Evolutionary conservation across 306 rosid genomes (phyloP).

Genomic region (Luffa acutangula): DNA sequence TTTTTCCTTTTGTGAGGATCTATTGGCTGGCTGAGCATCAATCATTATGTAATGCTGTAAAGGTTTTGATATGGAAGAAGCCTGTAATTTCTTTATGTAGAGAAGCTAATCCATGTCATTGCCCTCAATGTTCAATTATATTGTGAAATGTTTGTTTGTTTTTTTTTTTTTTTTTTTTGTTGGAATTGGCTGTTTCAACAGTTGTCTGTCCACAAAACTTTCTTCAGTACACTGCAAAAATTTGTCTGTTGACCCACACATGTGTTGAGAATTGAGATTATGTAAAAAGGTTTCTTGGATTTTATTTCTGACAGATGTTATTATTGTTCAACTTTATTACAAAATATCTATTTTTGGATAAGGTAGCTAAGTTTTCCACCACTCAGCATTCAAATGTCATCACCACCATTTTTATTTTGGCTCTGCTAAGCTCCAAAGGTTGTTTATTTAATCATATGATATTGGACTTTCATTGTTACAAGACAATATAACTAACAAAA

Average conservation of each 20-base stretch:
- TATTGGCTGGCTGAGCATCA: neutral
- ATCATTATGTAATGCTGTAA: neutral
- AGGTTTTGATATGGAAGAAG: neutral
- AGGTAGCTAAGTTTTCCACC: conserved; percentile 1
- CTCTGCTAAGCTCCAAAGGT: neutral
- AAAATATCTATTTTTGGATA: neutral
- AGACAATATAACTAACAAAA: no score
- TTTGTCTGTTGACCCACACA: neutral
- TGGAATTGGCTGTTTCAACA: neutral
- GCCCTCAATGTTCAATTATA: neutral
- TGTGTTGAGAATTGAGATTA: neutral
- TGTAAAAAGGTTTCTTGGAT: neutral
- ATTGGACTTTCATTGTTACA: neutral
- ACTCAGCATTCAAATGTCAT: neutral
- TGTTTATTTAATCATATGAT: neutral
- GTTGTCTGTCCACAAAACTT: neutral
- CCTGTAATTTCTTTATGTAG: neutral
- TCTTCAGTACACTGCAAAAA: neutral
- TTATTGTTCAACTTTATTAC: neutral
- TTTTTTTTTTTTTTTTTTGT: no score
- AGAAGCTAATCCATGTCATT: neutral
- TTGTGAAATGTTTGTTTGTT: neutral
- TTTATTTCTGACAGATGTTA: neutral
- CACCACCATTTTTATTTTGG: neutral
- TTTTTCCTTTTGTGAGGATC: neutral